Evolutionary conservation across 1,284 basidiomycete species (phyloP).

Genomic region (Phellinidium pouzarii): DNA sequence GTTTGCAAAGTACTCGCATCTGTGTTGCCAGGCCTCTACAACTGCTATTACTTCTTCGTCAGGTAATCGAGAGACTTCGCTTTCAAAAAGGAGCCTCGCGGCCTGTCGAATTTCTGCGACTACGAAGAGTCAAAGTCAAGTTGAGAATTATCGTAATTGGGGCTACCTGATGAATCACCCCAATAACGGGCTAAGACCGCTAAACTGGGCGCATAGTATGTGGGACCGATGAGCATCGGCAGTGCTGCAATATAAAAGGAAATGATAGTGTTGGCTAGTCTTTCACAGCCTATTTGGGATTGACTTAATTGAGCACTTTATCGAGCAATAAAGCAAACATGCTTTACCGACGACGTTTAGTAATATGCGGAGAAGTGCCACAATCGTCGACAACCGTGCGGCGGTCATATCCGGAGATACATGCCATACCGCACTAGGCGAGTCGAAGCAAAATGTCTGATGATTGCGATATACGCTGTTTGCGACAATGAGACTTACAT

Average conservation of each 20-base stretch:
- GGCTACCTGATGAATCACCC: conserved; percentile 66
- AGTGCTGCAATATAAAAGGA: conserved; percentile 74
- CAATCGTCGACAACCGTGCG: conserved; percentile 57
- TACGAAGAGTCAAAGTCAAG: conserved; percentile 13
- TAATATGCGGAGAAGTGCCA: conserved; percentile 63
- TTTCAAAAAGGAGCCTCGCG: conserved; percentile 69
- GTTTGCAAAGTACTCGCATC: conserved; percentile 39
- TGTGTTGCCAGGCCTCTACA: conserved; percentile 63
- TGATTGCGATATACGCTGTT: conserved; percentile 33
- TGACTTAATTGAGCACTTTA: conserved; percentile 9
- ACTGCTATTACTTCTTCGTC: conserved; percentile 59
- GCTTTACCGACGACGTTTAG: conserved; percentile 61
- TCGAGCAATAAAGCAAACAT: background rate
- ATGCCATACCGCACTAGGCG: conserved; percentile 52
- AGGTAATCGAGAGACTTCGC: conserved; percentile 56
- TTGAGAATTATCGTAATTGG: background rate
- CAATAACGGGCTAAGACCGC: conserved; percentile 68
- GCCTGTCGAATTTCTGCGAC: conserved; percentile 69
- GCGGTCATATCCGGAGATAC: conserved; percentile 68
- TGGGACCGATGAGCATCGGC: conserved; percentile 46
- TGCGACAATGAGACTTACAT: too few species aligned
- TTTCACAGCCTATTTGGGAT: conserved; percentile 47
- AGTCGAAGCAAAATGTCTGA: conserved; percentile 32
- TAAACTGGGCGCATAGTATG: conserved; percentile 63
- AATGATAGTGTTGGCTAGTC: conserved; percentile 62